Evolutionary conservation across 192 early-diverging fungal genomes (phyloP).

Genomic region (Podila epicladia): DNA sequence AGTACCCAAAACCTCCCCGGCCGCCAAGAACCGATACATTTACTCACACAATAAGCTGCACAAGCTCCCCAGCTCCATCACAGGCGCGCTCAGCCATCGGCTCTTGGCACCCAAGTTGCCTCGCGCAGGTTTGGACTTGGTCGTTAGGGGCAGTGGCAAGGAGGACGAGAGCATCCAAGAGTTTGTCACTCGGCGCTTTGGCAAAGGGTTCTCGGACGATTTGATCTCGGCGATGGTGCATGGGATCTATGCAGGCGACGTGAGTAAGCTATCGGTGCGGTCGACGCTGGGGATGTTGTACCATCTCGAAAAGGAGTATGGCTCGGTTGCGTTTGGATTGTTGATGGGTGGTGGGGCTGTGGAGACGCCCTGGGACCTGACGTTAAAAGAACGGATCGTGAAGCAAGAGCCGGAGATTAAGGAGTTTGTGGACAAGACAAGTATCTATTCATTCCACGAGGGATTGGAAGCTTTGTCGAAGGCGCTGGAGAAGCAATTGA

Average conservation of each 20-base stretch:
- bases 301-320: slow-evolving; percentile 69
- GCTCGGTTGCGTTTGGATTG: slow-evolving; percentile 63
- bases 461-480: slow-evolving; percentile 80
- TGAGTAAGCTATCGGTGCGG: slow-evolving; percentile 76
- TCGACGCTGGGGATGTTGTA: slow-evolving; percentile 79
- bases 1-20: slow-evolving; percentile 69
- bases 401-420: slow-evolving; percentile 64
- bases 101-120: slow-evolving; percentile 62
- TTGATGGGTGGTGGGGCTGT: slow-evolving; percentile 52
- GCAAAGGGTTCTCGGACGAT: slow-evolving; percentile 76
- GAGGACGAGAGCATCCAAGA: slow-evolving; percentile 87
- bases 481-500: slow-evolving; percentile 63
- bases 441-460: slow-evolving; percentile 85
- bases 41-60: slow-evolving; percentile 77
- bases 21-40: slow-evolving; percentile 87
- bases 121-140: slow-evolving; percentile 66
- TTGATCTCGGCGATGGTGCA: slow-evolving; percentile 90
- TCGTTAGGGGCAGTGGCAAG: slow-evolving; percentile 11
- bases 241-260: slow-evolving; percentile 95
- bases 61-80: slow-evolving; percentile 61
- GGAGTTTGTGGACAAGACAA: slow-evolving; percentile 64
- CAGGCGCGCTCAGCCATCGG: slow-evolving; percentile 25
- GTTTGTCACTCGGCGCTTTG: slow-evolving; percentile 86
- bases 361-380: slow-evolving; percentile 42
- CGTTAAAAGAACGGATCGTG: slow-evolving; percentile 29